Evolutionary conservation across 1,139 yeast genomes (phyloP).

Genomic region (Sugiyamaella grinbergsii): DNA sequence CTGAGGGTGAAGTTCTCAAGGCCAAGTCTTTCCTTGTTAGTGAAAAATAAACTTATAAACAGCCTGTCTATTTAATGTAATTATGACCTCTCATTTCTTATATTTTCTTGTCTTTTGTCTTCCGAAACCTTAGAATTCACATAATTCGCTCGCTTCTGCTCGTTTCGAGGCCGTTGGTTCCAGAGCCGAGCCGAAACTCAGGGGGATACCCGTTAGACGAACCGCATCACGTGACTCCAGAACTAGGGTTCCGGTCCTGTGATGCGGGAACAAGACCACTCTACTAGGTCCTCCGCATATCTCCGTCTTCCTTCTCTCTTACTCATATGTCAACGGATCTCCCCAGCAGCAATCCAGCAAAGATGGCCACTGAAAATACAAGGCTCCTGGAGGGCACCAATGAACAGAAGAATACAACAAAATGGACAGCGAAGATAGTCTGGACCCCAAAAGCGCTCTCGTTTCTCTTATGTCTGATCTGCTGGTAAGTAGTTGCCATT

Average conservation of each 20-base stretch:
- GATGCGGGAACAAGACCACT: neutral
- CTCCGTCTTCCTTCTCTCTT: neutral
- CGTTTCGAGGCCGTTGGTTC: too few relatives aligned
- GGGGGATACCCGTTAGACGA: too few relatives aligned
- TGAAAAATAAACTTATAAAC: constrained; percentile 4
- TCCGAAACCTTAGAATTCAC: neutral
- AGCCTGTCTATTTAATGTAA: constrained; percentile 6
- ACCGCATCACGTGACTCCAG: too few relatives aligned
- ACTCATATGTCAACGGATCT: neutral
- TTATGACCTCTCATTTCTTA: constrained; percentile 1
- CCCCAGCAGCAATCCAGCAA: too few relatives aligned
- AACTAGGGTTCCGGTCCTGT: too few relatives aligned
- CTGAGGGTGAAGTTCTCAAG: constrained; percentile 62
- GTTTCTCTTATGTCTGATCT: constrained; percentile 27
- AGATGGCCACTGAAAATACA: constrained; percentile 15
- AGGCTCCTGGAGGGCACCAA: constrained; percentile 3
- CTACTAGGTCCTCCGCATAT: neutral
- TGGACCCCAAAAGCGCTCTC: constrained; percentile 23
- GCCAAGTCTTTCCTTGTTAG: constrained; percentile 29
- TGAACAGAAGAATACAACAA: neutral
- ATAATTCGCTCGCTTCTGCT: too few relatives aligned
- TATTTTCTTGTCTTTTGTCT: neutral
- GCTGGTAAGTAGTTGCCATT: constrained; percentile 27
- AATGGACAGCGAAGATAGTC: neutral
- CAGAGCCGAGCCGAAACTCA: too few relatives aligned